Conservation (phyloP, 1,284 basidiomycete species). For the Sparassis latifolia region DNA sequence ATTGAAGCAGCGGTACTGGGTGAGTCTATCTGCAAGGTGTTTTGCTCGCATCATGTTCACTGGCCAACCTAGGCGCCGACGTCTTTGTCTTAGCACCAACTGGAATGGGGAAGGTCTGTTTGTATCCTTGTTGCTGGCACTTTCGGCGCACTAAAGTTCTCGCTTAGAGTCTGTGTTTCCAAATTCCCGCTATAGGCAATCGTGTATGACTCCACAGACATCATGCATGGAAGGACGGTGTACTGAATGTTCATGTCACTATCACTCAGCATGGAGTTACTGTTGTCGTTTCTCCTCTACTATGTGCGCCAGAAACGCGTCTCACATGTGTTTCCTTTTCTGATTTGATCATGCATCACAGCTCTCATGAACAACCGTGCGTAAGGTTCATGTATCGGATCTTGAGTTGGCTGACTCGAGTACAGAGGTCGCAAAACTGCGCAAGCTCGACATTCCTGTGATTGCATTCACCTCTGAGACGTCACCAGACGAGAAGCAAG, state of each 20-base stretch:
- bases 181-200: slow-evolving; percentile 73
- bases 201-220: slow-evolving; percentile 31
- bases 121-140: neutral
- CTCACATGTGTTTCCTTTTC: neutral
- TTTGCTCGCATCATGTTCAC: neutral
- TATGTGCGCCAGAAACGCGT: slow-evolving; percentile 40
- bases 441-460: slow-evolving; percentile 48
- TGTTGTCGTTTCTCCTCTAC: slow-evolving; percentile 72
- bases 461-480: slow-evolving; percentile 69
- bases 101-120: slow-evolving; percentile 78
- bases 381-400: slow-evolving; percentile 7
- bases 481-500: slow-evolving; percentile 40
- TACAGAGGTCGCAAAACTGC: slow-evolving; percentile 63
- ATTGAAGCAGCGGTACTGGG: slow-evolving; percentile 63
- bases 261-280: slow-evolving; percentile 57
- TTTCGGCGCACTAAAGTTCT: too few relatives aligned
- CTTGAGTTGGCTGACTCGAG: too few relatives aligned
- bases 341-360: slow-evolving; percentile 20
- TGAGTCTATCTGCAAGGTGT: slow-evolving; percentile 10
- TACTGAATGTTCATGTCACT: neutral
- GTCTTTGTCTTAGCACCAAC: slow-evolving; percentile 83
- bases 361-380: slow-evolving; percentile 82
- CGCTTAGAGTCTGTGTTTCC: slow-evolving; percentile 75
- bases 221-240: neutral
- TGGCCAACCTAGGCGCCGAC: slow-evolving; percentile 45